Conservation (phyloP, 2,329 filamentous ascomycete genomes). For the Kalmusia sp. region DNA sequence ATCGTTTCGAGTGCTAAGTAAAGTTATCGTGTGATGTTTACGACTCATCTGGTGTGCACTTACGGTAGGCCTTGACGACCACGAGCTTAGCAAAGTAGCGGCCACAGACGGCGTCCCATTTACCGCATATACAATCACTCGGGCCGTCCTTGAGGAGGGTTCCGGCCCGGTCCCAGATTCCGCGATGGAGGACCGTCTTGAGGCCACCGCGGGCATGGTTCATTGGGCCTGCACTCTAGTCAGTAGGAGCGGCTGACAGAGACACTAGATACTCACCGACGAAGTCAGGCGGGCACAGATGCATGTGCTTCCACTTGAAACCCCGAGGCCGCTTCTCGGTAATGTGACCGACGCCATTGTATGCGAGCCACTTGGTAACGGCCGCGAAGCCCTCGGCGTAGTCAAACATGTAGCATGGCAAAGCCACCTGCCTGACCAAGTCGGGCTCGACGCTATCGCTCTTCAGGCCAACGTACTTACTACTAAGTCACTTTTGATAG, state of each 20-base stretch:
- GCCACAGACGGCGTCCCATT: slow-evolving; percentile 18
- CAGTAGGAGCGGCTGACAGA: no score
- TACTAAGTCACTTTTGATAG: no score
- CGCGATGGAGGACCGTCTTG: slow-evolving; percentile 17
- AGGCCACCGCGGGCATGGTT: slow-evolving; percentile 26
- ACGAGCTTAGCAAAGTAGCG: slow-evolving; percentile 21
- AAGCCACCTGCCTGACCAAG: slow-evolving; percentile 20
- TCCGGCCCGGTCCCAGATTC: slow-evolving; percentile 17
- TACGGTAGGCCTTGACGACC: slow-evolving; percentile 17
- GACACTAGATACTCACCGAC: slow-evolving; percentile 19
- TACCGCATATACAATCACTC: slow-evolving; percentile 9
- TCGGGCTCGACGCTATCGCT: not conserved
- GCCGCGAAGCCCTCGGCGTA: slow-evolving; percentile 32
- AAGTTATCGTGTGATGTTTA: no score
- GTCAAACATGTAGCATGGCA: slow-evolving; percentile 38
- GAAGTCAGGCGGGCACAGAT: slow-evolving; percentile 23
- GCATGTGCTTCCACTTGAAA: slow-evolving; percentile 22
- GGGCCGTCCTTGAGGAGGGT: slow-evolving; percentile 13
- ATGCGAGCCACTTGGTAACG: slow-evolving; percentile 39
- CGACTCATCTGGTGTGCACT: no score
- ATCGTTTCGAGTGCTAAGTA: slow-evolving; percentile 23
- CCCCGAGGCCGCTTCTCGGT: slow-evolving; percentile 27
- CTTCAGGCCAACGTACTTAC: slow-evolving; percentile 5
- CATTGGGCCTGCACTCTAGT: slow-evolving; percentile 17
- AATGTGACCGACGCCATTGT: slow-evolving; percentile 34